Evolutionary conservation across 805 yeast genomes (phyloP).

Genomic region (Torulaspora gathmanii): DNA sequence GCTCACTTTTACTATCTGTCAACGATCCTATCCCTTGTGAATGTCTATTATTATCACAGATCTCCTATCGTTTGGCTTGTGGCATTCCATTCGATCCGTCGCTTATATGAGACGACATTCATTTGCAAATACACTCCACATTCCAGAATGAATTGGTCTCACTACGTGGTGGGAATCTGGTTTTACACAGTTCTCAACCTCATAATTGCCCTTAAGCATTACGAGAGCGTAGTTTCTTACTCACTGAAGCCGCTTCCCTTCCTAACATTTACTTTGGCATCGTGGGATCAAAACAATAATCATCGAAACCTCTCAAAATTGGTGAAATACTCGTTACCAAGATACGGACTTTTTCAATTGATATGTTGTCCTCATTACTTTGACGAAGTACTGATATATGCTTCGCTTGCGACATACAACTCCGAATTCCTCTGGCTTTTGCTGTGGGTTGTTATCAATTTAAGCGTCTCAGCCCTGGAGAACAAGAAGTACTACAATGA

Average conservation of each 20-base stretch:
- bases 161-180: constrained; percentile 59
- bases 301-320: constrained; percentile 48
- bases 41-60: constrained; percentile 12
- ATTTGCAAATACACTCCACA: constrained; percentile 44
- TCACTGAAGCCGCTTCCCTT: constrained; percentile 18
- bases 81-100: constrained; percentile 50
- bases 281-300: constrained; percentile 37
- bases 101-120: constrained; percentile 50
- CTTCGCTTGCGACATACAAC: constrained; percentile 26
- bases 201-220: constrained; percentile 33
- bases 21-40: constrained; percentile 29
- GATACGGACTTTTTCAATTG: constrained; percentile 44
- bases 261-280: constrained; percentile 23
- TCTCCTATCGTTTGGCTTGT: constrained; percentile 27
- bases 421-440: constrained; percentile 23
- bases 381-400: constrained; percentile 58
- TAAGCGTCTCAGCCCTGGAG: constrained; percentile 53
- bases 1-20: constrained; percentile 56
- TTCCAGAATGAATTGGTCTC: constrained; percentile 59
- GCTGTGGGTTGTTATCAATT: constrained; percentile 40
- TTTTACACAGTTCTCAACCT: constrained; percentile 51
- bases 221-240: constrained; percentile 16
- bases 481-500: constrained; percentile 44
- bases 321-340: constrained; percentile 55
- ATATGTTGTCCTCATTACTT: constrained; percentile 65